Evolutionary conservation across 2,329 filamentous ascomycete species (phyloP).

Genomic region (Alternaria tenuissima): DNA sequence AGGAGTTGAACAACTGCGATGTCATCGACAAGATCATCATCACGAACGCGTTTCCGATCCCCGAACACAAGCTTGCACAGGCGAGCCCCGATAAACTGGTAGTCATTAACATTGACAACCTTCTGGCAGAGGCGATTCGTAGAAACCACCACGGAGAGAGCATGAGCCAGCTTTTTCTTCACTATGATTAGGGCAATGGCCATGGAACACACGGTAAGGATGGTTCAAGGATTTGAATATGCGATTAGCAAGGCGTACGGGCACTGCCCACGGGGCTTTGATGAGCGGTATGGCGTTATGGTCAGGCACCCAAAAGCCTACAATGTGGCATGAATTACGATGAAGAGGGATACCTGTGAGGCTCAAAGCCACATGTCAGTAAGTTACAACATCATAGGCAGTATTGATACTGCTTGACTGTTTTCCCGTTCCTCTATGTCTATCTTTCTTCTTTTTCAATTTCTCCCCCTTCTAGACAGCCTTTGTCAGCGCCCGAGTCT

Average conservation of each 20-base stretch:
- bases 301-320: constrained; percentile 6
- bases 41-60: constrained; percentile 96
- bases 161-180: constrained; percentile 63
- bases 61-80: constrained; percentile 72
- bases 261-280: constrained; percentile 1
- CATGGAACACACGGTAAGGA: not conserved
- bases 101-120: constrained; percentile 84
- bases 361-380: constrained; percentile 1
- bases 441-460: not conserved
- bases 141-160: constrained; percentile 96
- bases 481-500: not conserved
- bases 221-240: constrained; percentile 4
- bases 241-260: constrained; percentile 21
- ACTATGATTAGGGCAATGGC: constrained; percentile 46
- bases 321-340: constrained; percentile 11
- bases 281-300: constrained; percentile 4
- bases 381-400: constrained; percentile 9
- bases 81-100: constrained; percentile 77
- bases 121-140: constrained; percentile 90
- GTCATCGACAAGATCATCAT: constrained; percentile 95
- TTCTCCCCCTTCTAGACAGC: not conserved
- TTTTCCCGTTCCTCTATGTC: not conserved
- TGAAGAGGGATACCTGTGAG: not conserved
- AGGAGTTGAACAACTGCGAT: constrained; percentile 89
- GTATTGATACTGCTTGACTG: not conserved